phyloP scores from a whole-genome alignment of 2,329 filamentous ascomycete genomes.

The Ascomycota sp. region DNA sequence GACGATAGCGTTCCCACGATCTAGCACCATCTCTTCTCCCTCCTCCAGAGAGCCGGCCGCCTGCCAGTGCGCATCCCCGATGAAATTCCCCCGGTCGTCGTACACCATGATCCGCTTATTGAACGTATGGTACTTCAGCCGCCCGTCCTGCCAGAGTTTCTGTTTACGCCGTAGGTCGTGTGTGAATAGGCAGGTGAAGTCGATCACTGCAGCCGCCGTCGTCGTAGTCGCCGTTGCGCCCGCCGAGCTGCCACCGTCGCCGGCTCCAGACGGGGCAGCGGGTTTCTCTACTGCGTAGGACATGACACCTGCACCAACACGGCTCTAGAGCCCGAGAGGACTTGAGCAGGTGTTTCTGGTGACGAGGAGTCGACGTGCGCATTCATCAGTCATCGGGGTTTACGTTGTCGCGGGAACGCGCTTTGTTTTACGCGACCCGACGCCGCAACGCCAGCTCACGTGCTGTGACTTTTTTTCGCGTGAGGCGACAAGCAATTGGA shows the following conservation, averaged over 20 bases:
- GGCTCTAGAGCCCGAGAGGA: too few species aligned
- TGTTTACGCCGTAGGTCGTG: conserved; percentile 67
- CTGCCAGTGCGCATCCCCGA: conserved; percentile 70
- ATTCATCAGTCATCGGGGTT: too few species aligned
- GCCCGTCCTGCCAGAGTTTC: conserved; percentile 86
- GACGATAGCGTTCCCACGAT: conserved; percentile 52
- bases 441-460: conserved; percentile 6
- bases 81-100: conserved; percentile 54
- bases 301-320: too few species aligned
- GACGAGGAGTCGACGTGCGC: too few species aligned
- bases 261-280: too few species aligned
- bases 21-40: conserved; percentile 62
- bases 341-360: too few species aligned
- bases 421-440: too few species aligned
- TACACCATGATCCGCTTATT: conserved; percentile 83
- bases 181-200: conserved; percentile 71
- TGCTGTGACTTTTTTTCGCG: not conserved
- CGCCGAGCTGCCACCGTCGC: too few species aligned
- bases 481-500: too few species aligned
- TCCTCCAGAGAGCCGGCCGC: conserved; percentile 45
- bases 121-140: conserved; percentile 70
- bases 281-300: too few species aligned
- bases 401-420: too few species aligned
- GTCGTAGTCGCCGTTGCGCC: conserved; percentile 1
- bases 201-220: conserved; percentile 47